A percentile compares a stretch with the other conserved stretches of the same genome.
Evolutionary conservation across 768 basidiomycete genomes (phyloP).

Genomic region (Suillus cothurnatus): DNA sequence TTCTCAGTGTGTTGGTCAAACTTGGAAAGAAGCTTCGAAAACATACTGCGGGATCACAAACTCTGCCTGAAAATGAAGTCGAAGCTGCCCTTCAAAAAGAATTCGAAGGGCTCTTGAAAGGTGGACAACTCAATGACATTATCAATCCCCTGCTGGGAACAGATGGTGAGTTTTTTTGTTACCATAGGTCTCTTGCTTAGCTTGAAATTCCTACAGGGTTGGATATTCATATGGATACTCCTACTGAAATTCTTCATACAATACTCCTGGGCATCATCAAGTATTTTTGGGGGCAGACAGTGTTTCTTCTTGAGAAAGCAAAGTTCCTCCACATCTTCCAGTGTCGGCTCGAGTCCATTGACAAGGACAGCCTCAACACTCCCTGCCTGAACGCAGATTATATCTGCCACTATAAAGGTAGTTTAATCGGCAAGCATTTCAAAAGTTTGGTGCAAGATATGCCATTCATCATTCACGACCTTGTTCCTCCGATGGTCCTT

Average conservation of each 20-base stretch:
- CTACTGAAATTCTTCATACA: slow-evolving; percentile 32
- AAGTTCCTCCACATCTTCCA: slow-evolving; percentile 22
- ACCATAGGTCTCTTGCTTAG: background rate
- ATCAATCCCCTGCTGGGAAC: slow-evolving; percentile 10
- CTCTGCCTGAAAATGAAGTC: slow-evolving; percentile 5
- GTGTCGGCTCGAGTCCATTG: slow-evolving; percentile 24
- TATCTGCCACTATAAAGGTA: slow-evolving; percentile 31
- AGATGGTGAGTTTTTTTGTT: background rate
- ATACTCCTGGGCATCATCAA: slow-evolving; percentile 34
- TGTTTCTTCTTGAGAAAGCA: slow-evolving; percentile 19
- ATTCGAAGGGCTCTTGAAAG: slow-evolving; percentile 2
- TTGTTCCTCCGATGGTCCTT: slow-evolving; percentile 14
- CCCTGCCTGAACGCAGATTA: slow-evolving; percentile 29
- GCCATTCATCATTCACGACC: slow-evolving; percentile 25
- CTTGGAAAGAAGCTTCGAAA: slow-evolving; percentile 12
- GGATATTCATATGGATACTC: slow-evolving; percentile 30
- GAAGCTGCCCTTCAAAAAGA: background rate
- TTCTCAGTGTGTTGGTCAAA: slow-evolving; percentile 5
- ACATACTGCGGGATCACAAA: background rate
- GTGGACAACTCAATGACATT: background rate
- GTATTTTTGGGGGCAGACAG: slow-evolving; percentile 29
- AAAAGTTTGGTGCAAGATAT: slow-evolving; percentile 31
- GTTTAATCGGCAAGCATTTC: slow-evolving; percentile 32
- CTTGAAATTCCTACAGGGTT: slow-evolving; percentile 19
- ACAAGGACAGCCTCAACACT: slow-evolving; percentile 21